A percentile compares a stretch with the other conserved stretches of the same genome.
phyloP scores from a whole-genome alignment of 2,329 filamentous ascomycete genomes.

The Claviceps lovelessii region DNA sequence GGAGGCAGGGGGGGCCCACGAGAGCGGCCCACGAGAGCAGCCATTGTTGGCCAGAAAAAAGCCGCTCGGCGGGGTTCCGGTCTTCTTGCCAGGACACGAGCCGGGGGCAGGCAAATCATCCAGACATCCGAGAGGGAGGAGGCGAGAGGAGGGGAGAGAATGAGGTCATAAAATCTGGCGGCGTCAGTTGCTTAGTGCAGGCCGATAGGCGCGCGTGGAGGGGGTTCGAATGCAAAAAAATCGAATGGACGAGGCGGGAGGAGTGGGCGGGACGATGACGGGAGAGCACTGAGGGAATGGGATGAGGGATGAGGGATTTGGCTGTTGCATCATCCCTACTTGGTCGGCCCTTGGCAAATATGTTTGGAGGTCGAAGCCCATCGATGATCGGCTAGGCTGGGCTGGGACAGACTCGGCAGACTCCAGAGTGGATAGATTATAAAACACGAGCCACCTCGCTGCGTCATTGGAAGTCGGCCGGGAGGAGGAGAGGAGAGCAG shows the following conservation, averaged over 20 bases:
- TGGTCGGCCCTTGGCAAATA: not conserved
- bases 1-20: not conserved
- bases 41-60: not conserved
- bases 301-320: not conserved
- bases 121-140: too few relatives aligned
- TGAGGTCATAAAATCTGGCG: not conserved
- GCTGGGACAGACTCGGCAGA: not conserved
- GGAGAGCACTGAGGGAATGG: too few relatives aligned
- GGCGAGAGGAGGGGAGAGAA: not conserved
- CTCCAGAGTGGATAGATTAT: not conserved
- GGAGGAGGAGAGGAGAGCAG: not conserved
- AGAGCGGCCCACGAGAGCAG: not conserved
- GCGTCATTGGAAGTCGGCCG: not conserved
- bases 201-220: not conserved
- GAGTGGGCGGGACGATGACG: not conserved
- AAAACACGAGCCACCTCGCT: constrained; percentile 1
- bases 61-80: not conserved
- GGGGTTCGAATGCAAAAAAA: not conserved
- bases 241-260: not conserved
- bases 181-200: not conserved
- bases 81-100: not conserved
- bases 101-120: not conserved
- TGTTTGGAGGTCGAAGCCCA: too few relatives aligned
- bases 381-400: not conserved
- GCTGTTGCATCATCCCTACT: not conserved